These are phyloP conservation scores for Ordospora pajunii DNA, from an alignment of 371 early-diverging fungal species.

Conservation along the genomic window DNA sequence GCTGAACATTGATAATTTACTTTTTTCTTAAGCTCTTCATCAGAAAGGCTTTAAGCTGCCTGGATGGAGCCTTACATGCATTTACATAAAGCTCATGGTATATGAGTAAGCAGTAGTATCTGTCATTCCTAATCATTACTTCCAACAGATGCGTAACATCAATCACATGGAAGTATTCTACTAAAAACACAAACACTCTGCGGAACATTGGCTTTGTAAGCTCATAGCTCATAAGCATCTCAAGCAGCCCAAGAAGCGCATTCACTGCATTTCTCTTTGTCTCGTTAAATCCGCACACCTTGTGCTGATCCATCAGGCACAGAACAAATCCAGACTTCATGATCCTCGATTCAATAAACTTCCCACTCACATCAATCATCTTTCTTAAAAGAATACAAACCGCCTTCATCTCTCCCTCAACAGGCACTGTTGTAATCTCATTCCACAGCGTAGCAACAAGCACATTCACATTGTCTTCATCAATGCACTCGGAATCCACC, in stretches of 20 bases:
- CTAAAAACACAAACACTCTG: neutral
- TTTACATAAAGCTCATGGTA: neutral
- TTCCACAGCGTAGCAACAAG: slow-evolving; percentile 14
- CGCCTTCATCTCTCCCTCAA: slow-evolving; percentile 6
- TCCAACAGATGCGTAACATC: neutral
- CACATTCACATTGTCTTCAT: slow-evolving; percentile 5
- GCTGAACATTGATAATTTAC: too few relatives aligned
- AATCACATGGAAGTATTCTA: neutral
- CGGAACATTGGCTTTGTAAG: neutral
- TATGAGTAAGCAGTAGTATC: neutral
- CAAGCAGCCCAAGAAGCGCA: neutral
- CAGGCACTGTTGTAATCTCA: slow-evolving; percentile 5
- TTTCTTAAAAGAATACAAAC: neutral
- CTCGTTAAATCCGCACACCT: neutral
- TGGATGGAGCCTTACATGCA: neutral
- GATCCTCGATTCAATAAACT: slow-evolving; percentile 16
- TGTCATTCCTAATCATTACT: neutral
- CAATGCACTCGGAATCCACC: neutral
- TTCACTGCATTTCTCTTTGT: neutral
- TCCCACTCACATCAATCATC: neutral
- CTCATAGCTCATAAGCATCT: neutral
- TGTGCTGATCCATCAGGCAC: neutral
- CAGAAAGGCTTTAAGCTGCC: neutral
- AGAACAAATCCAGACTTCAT: neutral
- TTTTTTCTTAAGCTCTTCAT: neutral